Percentiles rank a stretch among this genome's conserved stretches.
phyloP scores from a whole-genome alignment of 2,329 filamentous ascomycete genomes.

The Colletotrichum phormii region DNA sequence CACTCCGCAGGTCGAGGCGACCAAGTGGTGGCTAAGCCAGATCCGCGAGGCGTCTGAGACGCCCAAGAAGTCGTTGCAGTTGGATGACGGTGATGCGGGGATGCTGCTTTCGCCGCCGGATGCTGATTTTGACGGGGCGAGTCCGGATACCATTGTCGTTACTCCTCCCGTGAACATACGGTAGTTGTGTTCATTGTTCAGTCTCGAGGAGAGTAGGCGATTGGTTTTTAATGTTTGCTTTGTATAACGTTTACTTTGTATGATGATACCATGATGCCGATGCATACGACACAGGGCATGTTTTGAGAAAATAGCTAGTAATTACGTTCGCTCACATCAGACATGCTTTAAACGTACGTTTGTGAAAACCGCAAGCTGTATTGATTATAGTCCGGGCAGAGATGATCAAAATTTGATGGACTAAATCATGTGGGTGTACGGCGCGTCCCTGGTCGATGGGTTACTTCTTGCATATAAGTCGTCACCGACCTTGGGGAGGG shows the following conservation, averaged over 20 bases:
- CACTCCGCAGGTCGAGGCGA: slow-evolving; percentile 13
- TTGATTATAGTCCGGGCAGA: too few species aligned
- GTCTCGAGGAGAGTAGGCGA: too few species aligned
- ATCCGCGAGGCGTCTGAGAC: slow-evolving; percentile 35
- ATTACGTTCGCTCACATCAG: not conserved
- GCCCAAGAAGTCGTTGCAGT: slow-evolving; percentile 1
- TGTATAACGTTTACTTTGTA: slow-evolving; percentile 3
- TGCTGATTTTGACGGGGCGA: slow-evolving; percentile 31
- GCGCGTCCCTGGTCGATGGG: too few species aligned
- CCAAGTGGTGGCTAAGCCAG: slow-evolving; percentile 26
- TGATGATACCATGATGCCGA: slow-evolving; percentile 20
- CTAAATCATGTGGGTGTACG: too few species aligned
- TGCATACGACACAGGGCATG: not conserved
- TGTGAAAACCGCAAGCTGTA: not conserved
- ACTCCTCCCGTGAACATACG: slow-evolving; percentile 21
- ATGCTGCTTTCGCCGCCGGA: not conserved
- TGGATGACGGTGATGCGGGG: not conserved
- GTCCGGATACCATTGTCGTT: slow-evolving; percentile 35
- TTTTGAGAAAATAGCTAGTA: not conserved
- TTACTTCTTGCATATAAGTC: too few species aligned
- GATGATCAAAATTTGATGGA: too few species aligned
- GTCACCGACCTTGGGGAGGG: too few species aligned
- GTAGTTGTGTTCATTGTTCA: not conserved
- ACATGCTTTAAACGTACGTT: not conserved
- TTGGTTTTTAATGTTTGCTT: not conserved